phyloP scores from a whole-genome alignment of 768 basidiomycete species.

The Amanita pseudoporphyria region DNA sequence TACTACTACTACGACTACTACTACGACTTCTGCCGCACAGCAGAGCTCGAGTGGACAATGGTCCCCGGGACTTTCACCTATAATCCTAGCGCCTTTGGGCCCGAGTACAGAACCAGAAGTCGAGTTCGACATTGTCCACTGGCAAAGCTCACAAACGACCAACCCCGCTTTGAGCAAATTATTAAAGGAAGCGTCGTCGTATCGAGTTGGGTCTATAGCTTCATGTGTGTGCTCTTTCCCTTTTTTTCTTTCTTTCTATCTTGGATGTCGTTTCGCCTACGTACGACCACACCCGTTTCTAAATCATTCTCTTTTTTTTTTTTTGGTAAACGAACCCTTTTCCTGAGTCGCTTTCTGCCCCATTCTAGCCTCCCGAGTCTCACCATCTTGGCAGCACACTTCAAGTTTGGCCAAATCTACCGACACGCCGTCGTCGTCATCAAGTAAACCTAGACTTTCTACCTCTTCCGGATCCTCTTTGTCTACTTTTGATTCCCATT shows the following conservation, averaged over 20 bases:
- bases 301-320: not conserved
- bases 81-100: not conserved
- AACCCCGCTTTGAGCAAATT: slow-evolving; percentile 2
- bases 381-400: slow-evolving; percentile 6
- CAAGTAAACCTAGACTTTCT: not conserved
- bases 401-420: not conserved
- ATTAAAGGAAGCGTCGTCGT: slow-evolving; percentile 2
- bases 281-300: not conserved
- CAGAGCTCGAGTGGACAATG: too few relatives aligned
- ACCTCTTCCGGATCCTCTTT: not conserved
- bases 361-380: slow-evolving; percentile 2
- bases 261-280: not conserved
- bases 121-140: slow-evolving; percentile 1
- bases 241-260: not conserved
- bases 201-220: not conserved
- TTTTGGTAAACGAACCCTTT: not conserved
- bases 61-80: not conserved
- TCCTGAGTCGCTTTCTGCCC: not conserved
- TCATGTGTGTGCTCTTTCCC: not conserved
- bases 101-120: not conserved
- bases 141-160: slow-evolving; percentile 7
- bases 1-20: too few relatives aligned
- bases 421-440: not conserved
- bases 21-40: too few relatives aligned
- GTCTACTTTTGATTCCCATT: not conserved